A percentile compares a stretch with the other conserved stretches of the same genome.
Conservation (phyloP, 441 rosid genomes). For the Erodium texanum region DNA sequence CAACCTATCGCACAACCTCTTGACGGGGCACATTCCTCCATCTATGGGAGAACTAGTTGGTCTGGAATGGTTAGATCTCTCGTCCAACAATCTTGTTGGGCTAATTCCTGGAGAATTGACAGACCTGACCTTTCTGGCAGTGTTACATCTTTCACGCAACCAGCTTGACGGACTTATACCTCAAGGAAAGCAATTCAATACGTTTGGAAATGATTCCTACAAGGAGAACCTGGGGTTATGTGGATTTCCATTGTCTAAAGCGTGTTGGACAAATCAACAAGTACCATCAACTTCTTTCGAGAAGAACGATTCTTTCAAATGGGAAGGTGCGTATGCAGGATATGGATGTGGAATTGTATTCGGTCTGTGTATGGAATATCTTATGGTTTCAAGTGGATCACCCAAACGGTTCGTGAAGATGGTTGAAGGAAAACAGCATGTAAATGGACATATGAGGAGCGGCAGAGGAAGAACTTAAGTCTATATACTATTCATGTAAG, state of each 20-base stretch:
- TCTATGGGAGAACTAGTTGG: conserved; percentile 15
- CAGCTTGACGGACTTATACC: conserved; percentile 19
- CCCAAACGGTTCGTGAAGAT: too few relatives aligned
- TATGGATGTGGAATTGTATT: too few relatives aligned
- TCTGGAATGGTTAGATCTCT: conserved; percentile 12
- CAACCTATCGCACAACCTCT: conserved; percentile 23
- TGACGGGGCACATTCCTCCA: conserved; percentile 20
- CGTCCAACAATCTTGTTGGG: conserved; percentile 6
- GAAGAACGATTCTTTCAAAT: too few relatives aligned
- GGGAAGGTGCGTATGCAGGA: too few relatives aligned
- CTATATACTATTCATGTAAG: too few relatives aligned
- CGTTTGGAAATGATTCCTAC: conserved; percentile 12
- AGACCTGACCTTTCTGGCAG: conserved; percentile 14
- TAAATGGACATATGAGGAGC: too few relatives aligned
- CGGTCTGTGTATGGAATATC: too few relatives aligned
- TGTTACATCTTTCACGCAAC: conserved; percentile 17
- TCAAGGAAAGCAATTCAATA: conserved; percentile 16
- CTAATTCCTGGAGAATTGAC: conserved; percentile 20
- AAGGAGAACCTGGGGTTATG: conserved; percentile 15
- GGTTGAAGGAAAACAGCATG: too few relatives aligned
- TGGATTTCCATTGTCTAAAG: conserved; percentile 15
- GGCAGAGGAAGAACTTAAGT: too few relatives aligned
- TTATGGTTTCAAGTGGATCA: too few relatives aligned
- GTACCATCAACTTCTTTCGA: neutral
- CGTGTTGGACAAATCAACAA: neutral